Evolutionary conservation across 805 yeast genomes (phyloP).

Genomic region (Kazachstania africana): DNA sequence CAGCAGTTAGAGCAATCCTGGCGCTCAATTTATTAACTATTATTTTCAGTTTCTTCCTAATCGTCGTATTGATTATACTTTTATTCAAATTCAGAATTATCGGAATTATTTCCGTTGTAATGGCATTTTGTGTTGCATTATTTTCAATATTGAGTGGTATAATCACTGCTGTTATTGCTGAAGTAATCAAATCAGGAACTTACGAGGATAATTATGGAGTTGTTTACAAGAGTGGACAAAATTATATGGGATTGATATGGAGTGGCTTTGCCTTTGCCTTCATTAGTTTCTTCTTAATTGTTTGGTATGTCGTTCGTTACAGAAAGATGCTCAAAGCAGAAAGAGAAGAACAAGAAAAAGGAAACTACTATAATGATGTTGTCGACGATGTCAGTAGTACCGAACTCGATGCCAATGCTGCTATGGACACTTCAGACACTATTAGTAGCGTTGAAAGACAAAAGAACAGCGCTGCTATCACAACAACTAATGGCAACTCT

Average conservation of each 20-base stretch:
- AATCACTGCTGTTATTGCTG: slow-evolving; percentile 17
- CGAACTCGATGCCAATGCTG: too few species aligned
- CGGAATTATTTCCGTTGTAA: neutral
- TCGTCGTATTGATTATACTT: slow-evolving; percentile 8
- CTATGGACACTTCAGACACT: neutral
- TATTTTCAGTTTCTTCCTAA: slow-evolving; percentile 12
- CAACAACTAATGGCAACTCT: neutral
- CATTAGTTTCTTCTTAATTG: neutral
- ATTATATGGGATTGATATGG: slow-evolving; percentile 24
- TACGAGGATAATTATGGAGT: slow-evolving; percentile 23
- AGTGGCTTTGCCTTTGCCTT: slow-evolving; percentile 19
- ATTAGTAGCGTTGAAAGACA: neutral
- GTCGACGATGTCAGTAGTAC: neutral
- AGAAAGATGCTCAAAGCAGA: too few species aligned
- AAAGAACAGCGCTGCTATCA: neutral
- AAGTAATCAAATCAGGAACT: slow-evolving; percentile 24
- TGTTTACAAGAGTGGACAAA: slow-evolving; percentile 14
- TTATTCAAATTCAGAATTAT: slow-evolving; percentile 4
- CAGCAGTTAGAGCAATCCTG: slow-evolving; percentile 21
- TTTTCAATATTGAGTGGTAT: slow-evolving; percentile 20
- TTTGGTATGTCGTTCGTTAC: too few species aligned
- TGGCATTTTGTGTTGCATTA: too few species aligned
- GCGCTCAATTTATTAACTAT: slow-evolving; percentile 20
- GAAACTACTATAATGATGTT: neutral
- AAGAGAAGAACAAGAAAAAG: neutral